phyloP scores from a whole-genome alignment of 2,329 filamentous ascomycete species.

The Aspergillus novofumigatus region DNA sequence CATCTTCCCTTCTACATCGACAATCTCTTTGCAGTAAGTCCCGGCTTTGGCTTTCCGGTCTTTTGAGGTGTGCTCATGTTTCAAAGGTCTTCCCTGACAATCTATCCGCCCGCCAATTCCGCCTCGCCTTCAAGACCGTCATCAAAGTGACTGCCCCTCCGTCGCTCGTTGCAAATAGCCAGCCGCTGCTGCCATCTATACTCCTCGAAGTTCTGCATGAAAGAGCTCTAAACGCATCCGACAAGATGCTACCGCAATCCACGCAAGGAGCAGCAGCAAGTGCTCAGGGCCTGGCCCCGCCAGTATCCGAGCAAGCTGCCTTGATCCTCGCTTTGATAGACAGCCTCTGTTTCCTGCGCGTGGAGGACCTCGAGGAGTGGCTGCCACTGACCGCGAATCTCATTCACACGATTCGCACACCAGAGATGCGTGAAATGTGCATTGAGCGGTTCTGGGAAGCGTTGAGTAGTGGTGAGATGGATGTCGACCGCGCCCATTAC shows the following conservation, averaged over 20 bases:
- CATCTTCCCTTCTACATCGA: constrained; percentile 82
- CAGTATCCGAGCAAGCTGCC: constrained; percentile 69
- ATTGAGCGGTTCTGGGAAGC: constrained; percentile 75
- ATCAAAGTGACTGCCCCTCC: constrained; percentile 79
- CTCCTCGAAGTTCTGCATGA: constrained; percentile 73
- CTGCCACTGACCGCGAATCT: constrained; percentile 66
- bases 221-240: constrained; percentile 55
- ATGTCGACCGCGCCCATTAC: constrained; percentile 73
- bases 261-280: constrained; percentile 32
- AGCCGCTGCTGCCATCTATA: constrained; percentile 74
- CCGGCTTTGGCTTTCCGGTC: background rate
- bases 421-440: constrained; percentile 59
- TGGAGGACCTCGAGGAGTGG: constrained; percentile 73
- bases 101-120: constrained; percentile 79
- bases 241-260: constrained; percentile 44
- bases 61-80: background rate
- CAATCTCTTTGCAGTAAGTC: constrained; percentile 61
- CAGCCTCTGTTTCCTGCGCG: constrained; percentile 67
- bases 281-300: constrained; percentile 27
- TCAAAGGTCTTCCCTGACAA: constrained; percentile 66
- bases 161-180: constrained; percentile 65
- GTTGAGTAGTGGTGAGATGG: constrained; percentile 77
- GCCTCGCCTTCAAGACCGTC: constrained; percentile 80
- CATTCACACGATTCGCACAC: constrained; percentile 61
- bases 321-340: constrained; percentile 75